phyloP scores from a whole-genome alignment of 2,329 filamentous ascomycete species.

The Rhexocercosporidium sp. region DNA sequence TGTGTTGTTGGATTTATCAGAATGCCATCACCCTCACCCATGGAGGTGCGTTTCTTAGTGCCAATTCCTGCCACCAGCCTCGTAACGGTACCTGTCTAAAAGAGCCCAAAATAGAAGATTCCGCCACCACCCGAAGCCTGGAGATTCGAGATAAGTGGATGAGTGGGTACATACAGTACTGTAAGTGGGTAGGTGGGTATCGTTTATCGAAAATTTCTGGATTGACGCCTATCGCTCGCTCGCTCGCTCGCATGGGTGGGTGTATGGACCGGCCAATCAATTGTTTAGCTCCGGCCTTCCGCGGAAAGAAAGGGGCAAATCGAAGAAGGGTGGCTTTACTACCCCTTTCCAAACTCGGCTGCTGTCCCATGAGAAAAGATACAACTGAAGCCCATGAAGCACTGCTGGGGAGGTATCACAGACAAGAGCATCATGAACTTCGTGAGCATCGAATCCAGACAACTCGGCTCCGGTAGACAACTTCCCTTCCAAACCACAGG shows the following conservation, averaged over 20 bases:
- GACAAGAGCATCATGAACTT: too few species aligned
- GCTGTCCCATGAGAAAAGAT: too few species aligned
- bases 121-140: background rate
- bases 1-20: background rate
- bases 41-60: constrained; percentile 1
- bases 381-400: too few species aligned
- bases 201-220: background rate
- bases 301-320: background rate
- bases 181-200: too few species aligned
- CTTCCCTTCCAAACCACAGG: background rate
- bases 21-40: background rate
- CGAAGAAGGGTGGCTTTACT: background rate
- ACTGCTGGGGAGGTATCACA: too few species aligned
- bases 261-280: background rate
- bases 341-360: background rate
- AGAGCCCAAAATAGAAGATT: constrained; percentile 23
- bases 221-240: background rate
- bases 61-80: background rate
- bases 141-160: background rate
- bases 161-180: too few species aligned
- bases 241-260: background rate
- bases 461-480: background rate
- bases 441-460: too few species aligned
- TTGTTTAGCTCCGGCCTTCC: background rate
- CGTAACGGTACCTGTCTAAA: constrained; percentile 18